These are phyloP conservation scores for Xylaria sp. DNA, from an alignment of 2,329 filamentous ascomycete species.

Conservation along the genomic window DNA sequence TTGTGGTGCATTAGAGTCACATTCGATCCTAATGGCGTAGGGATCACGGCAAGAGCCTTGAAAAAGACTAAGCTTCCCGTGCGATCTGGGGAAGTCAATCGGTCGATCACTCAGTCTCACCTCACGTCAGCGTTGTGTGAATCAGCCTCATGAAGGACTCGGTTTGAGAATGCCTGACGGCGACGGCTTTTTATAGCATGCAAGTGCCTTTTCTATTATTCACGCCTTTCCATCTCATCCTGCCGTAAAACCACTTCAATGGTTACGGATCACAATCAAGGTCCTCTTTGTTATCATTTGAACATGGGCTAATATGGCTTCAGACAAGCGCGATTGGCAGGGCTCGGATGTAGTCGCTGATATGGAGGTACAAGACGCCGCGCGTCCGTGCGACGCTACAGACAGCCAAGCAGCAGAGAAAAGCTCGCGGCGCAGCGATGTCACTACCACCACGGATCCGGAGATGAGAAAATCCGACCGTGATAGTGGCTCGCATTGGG, in stretches of 20 bases:
- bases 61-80: background rate
- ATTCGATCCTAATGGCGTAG: background rate
- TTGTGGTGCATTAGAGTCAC: background rate
- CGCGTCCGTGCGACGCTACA: background rate
- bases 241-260: background rate
- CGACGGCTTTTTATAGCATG: background rate
- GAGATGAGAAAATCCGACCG: constrained; percentile 30
- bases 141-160: constrained; percentile 12
- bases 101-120: constrained; percentile 9
- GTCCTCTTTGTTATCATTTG: background rate
- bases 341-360: background rate
- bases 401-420: background rate
- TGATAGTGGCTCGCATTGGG: constrained; percentile 40
- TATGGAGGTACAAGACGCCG: constrained; percentile 18
- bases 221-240: background rate
- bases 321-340: background rate
- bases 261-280: background rate
- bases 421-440: constrained; percentile 21
- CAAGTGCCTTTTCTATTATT: background rate
- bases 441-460: constrained; percentile 13
- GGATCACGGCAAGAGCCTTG: background rate
- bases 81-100: background rate
- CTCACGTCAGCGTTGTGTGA: constrained; percentile 21
- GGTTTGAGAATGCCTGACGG: background rate
- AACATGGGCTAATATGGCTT: constrained; percentile 8